Percentiles rank a stretch among this genome's conserved stretches.
Conservation (phyloP, 1,284 basidiomycete genomes). For the Sanghuangporus sanghuang region DNA sequence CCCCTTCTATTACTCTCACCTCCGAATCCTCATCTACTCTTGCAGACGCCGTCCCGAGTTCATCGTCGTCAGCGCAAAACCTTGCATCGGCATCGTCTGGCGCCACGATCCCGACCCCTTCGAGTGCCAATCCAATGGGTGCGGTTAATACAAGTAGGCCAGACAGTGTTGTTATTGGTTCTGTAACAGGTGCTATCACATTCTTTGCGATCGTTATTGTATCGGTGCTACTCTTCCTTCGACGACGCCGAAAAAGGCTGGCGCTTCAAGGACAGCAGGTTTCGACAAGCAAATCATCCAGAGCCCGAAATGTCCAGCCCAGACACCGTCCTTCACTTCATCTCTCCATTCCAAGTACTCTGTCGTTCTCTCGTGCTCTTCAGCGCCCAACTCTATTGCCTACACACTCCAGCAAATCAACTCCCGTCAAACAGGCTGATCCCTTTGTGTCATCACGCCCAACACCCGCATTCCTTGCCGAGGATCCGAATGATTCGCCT, state of each 20-base stretch:
- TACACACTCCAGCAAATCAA: not conserved
- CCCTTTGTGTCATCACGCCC: not conserved
- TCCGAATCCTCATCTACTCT: not conserved
- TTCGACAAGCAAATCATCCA: not conserved
- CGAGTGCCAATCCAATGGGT: not conserved
- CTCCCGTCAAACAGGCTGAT: not conserved
- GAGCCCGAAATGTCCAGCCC: not conserved
- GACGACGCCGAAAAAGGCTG: conserved; percentile 2
- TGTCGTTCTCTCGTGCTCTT: not conserved
- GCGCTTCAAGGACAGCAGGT: not conserved
- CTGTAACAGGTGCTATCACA: conserved; percentile 10
- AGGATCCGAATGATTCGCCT: conserved; percentile 9
- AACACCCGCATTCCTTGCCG: conserved; percentile 5
- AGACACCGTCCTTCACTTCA: conserved; percentile 8
- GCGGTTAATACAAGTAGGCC: not conserved
- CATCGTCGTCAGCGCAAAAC: not conserved
- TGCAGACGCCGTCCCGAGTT: not conserved
- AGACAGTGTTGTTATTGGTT: conserved; percentile 5
- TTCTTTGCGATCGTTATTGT: conserved; percentile 12
- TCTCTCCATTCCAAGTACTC: not conserved
- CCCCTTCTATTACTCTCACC: not conserved
- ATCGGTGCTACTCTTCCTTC: conserved; percentile 5
- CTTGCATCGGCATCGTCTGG: not conserved
- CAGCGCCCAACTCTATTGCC: conserved; percentile 6
- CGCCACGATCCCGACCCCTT: not conserved